phyloP scores from a whole-genome alignment of 495 filamentous ascomycete genomes.

The Terfezia boudieri region DNA sequence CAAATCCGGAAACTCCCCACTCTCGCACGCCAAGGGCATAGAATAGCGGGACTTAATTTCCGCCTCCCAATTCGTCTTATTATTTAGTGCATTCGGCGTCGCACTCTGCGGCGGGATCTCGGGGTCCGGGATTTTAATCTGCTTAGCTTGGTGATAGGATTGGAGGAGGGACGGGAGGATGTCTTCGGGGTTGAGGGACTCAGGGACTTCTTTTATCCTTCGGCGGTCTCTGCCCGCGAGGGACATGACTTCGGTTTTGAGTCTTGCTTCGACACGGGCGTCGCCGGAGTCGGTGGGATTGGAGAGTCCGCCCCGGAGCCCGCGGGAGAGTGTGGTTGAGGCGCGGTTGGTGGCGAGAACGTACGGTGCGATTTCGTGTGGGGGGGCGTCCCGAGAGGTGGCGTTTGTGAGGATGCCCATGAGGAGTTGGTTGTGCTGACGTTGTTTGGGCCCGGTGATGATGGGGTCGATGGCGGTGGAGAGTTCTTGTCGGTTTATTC shows the following conservation, averaged over 20 bases:
- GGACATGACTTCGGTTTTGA: conserved; percentile 90
- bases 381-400: conserved; percentile 57
- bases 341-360: conserved; percentile 82
- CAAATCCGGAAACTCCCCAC: conserved; percentile 75
- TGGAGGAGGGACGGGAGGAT: conserved; percentile 38
- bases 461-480: conserved; percentile 51
- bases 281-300: conserved; percentile 55
- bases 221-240: conserved; percentile 65
- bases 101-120: conserved; percentile 49
- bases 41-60: conserved; percentile 86
- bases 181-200: conserved; percentile 34
- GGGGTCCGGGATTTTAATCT: conserved; percentile 42
- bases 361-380: conserved; percentile 82
- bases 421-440: conserved; percentile 80
- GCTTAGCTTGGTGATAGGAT: conserved; percentile 45
- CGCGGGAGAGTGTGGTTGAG: not conserved
- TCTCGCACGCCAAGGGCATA: conserved; percentile 67
- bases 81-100: conserved; percentile 16
- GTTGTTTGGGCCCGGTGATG: conserved; percentile 44
- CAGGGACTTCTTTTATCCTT: conserved; percentile 52
- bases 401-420: conserved; percentile 70
- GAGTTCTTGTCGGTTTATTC: conserved; percentile 68
- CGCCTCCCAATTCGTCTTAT: conserved; percentile 49
- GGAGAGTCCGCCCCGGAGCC: conserved; percentile 41
- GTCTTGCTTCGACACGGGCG: conserved; percentile 54